These are phyloP conservation scores for Didymella lethalis DNA, from an alignment of 2,329 filamentous ascomycete species.

Conservation along the genomic window DNA sequence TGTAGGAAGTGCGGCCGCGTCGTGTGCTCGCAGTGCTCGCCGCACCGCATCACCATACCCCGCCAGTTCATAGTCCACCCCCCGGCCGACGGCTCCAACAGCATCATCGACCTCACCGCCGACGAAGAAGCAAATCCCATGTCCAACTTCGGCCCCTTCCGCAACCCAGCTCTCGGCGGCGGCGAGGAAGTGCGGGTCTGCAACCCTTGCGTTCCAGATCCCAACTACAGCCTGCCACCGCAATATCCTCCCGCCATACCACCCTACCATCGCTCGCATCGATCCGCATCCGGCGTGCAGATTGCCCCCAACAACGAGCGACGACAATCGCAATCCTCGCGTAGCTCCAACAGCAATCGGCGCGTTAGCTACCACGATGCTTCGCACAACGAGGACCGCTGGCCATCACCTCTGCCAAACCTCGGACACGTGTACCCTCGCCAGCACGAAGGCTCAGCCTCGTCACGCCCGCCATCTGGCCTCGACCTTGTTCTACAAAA, in stretches of 20 bases:
- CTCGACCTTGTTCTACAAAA: slow-evolving; percentile 8
- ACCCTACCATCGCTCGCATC: slow-evolving; percentile 31
- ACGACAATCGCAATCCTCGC: slow-evolving; percentile 30
- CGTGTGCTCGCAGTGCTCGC: slow-evolving; percentile 88
- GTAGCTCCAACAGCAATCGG: slow-evolving; percentile 33
- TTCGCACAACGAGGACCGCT: slow-evolving; percentile 33
- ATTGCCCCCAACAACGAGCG: slow-evolving; percentile 29
- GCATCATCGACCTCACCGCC: slow-evolving; percentile 57
- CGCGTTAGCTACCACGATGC: slow-evolving; percentile 37
- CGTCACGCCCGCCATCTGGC: slow-evolving; percentile 20
- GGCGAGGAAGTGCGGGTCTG: slow-evolving; percentile 74
- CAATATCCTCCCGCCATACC: slow-evolving; percentile 43
- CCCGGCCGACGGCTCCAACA: slow-evolving; percentile 37
- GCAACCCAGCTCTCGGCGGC: slow-evolving; percentile 65
- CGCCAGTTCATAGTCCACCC: slow-evolving; percentile 90
- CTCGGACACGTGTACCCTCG: slow-evolving; percentile 25
- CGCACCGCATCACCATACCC: slow-evolving; percentile 93
- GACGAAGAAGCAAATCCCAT: slow-evolving; percentile 36
- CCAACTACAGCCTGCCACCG: slow-evolving; percentile 68
- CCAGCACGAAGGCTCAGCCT: slow-evolving; percentile 22
- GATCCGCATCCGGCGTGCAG: slow-evolving; percentile 33
- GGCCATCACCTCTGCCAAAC: slow-evolving; percentile 34
- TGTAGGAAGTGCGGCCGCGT: slow-evolving; percentile 95
- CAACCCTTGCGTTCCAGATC: slow-evolving; percentile 77
- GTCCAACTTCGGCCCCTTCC: slow-evolving; percentile 39